These are phyloP conservation scores for Coriaria nepalensis DNA, from an alignment of 306 rosid species.

Conservation along the genomic window DNA sequence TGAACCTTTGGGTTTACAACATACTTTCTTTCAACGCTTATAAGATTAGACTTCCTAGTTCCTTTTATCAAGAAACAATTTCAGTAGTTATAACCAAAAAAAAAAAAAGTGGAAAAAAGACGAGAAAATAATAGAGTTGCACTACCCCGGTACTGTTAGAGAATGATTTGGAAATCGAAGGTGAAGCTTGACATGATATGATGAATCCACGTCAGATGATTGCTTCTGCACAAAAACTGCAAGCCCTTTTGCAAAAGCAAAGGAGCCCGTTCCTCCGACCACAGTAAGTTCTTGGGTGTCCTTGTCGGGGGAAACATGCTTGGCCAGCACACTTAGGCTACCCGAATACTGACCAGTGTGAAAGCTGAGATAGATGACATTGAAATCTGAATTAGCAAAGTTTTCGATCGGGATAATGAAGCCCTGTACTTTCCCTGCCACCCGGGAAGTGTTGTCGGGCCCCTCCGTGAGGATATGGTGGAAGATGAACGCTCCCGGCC, in stretches of 20 bases:
- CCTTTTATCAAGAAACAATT: too few relatives aligned
- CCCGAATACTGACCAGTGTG: slow-evolving; percentile 49
- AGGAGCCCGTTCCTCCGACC: slow-evolving; percentile 76
- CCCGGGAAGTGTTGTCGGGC: slow-evolving; percentile 48
- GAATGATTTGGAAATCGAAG: slow-evolving; percentile 35
- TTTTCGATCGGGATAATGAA: slow-evolving; percentile 51
- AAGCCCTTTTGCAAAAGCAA: slow-evolving; percentile 81
- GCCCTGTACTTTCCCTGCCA: slow-evolving; percentile 58
- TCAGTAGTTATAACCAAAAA: too few relatives aligned
- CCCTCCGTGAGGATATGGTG: slow-evolving; percentile 54
- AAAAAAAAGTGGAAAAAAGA: too few relatives aligned
- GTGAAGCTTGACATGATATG: slow-evolving; percentile 54
- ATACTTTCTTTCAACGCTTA: too few relatives aligned
- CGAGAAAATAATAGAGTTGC: too few relatives aligned
- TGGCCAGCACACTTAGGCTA: slow-evolving; percentile 51
- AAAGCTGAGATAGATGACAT: slow-evolving; percentile 58
- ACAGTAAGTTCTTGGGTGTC: slow-evolving; percentile 35
- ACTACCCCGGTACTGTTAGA: too few relatives aligned
- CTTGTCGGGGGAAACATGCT: slow-evolving; percentile 20
- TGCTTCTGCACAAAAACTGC: slow-evolving; percentile 35
- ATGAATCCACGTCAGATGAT: slow-evolving; percentile 14
- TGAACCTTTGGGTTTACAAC: too few relatives aligned
- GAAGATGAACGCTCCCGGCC: slow-evolving; percentile 56
- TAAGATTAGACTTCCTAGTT: too few relatives aligned
- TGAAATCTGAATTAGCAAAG: slow-evolving; percentile 49